A percentile compares a stretch with the other conserved stretches of the same genome.
These are phyloP conservation scores for Skeletonema menzelii DNA, from an alignment of 108 stramenopile species.

Conservation along the genomic window DNA sequence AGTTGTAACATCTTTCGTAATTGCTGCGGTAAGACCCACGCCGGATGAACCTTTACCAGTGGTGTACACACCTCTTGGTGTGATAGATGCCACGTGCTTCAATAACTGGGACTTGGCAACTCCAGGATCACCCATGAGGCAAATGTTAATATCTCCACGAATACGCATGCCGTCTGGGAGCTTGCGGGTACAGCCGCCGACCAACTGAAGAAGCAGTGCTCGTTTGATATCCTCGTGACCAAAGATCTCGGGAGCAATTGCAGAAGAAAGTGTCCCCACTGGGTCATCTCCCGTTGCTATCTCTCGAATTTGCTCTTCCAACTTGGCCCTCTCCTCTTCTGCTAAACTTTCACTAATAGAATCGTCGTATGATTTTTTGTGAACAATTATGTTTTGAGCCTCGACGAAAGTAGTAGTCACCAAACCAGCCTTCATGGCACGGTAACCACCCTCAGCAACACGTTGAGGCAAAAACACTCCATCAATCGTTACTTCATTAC, in stretches of 20 bases:
- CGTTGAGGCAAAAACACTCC: slow-evolving; percentile 93
- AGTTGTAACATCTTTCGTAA: slow-evolving; percentile 92
- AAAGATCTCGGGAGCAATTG: slow-evolving; percentile 98
- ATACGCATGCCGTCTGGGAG: slow-evolving; percentile 96
- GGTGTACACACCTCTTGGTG: slow-evolving; percentile 98
- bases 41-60: slow-evolving; percentile 98
- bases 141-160: slow-evolving; percentile 97
- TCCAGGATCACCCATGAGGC: slow-evolving; percentile 99
- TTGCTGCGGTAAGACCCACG: slow-evolving; percentile 97
- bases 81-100: slow-evolving; percentile 94
- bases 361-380: slow-evolving; percentile 92
- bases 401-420: slow-evolving; percentile 91
- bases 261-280: slow-evolving; percentile 69
- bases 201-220: slow-evolving; percentile 93
- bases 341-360: slow-evolving; percentile 64
- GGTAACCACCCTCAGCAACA: slow-evolving; percentile 73
- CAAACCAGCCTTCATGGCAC: slow-evolving; percentile 92
- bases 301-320: slow-evolving; percentile 59
- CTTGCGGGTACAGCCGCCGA: slow-evolving; percentile 91
- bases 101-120: slow-evolving; percentile 99
- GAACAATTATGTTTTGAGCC: slow-evolving; percentile 82
- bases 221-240: slow-evolving; percentile 98
- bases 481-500: slow-evolving; percentile 93
- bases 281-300: slow-evolving; percentile 79
- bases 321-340: slow-evolving; percentile 55